Percentiles rank a stretch among this genome's conserved stretches.
These are phyloP conservation scores for Podila clonocystis DNA, from an alignment of 192 early-diverging fungal genomes.

Conservation along the genomic window DNA sequence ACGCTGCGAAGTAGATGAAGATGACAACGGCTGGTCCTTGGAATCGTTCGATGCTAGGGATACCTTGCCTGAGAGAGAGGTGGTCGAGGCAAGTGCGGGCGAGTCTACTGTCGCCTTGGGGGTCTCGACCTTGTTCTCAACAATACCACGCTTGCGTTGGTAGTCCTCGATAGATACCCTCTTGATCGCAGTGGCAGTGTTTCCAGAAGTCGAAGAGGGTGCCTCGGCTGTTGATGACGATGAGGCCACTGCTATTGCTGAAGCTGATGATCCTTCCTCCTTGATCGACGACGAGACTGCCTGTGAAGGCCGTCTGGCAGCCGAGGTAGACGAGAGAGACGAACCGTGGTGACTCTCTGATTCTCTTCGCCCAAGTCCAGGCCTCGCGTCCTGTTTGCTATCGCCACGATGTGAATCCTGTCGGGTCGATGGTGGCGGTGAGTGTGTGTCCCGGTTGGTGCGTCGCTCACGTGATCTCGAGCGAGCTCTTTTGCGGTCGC, in stretches of 20 bases:
- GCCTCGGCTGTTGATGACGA: neutral
- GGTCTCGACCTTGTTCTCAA: conserved; percentile 35
- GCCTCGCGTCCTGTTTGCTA: neutral
- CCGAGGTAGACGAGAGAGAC: neutral
- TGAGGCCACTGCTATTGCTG: conserved; percentile 1
- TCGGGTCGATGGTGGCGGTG: neutral
- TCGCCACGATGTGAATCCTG: neutral
- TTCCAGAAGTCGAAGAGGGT: conserved; percentile 1
- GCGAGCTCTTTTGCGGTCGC: conserved; percentile 26
- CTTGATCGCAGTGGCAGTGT: conserved; percentile 9
- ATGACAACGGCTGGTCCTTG: neutral
- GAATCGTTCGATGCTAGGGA: conserved; percentile 10
- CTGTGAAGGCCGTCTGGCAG: neutral
- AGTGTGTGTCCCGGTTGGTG: neutral
- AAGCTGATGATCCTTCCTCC: neutral
- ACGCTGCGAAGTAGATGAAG: neutral
- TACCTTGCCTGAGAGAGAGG: conserved; percentile 9
- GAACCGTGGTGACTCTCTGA: neutral
- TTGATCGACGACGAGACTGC: neutral
- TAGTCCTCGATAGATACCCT: conserved; percentile 48
- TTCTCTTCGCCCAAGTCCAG: neutral
- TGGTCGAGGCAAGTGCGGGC: conserved; percentile 25
- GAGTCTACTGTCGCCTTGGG: conserved; percentile 41
- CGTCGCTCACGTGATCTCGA: conserved; percentile 35
- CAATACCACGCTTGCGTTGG: conserved; percentile 27